These are phyloP conservation scores for Escovopsis sp. DNA, from an alignment of 2,329 filamentous ascomycete species.

Conservation along the genomic window DNA sequence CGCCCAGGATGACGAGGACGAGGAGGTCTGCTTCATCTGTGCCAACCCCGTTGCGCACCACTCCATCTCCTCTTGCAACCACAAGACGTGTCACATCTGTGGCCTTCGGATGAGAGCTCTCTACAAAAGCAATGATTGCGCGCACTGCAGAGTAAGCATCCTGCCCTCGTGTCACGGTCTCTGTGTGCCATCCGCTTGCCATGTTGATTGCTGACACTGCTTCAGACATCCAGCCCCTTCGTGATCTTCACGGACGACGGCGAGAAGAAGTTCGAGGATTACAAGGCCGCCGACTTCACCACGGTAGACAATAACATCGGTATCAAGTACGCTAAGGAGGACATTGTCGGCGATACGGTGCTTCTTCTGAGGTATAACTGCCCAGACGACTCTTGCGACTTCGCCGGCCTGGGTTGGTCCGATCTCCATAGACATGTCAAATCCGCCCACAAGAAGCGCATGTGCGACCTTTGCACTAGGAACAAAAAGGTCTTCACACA, in stretches of 20 bases:
- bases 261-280: slow-evolving; percentile 76
- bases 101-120: slow-evolving; percentile 78
- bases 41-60: slow-evolving; percentile 79
- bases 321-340: slow-evolving; percentile 76
- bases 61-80: slow-evolving; percentile 86
- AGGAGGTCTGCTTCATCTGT: slow-evolving; percentile 93
- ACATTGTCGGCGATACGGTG: slow-evolving; percentile 83
- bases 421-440: slow-evolving; percentile 63
- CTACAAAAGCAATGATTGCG: slow-evolving; percentile 92
- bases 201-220: slow-evolving; percentile 4
- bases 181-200: slow-evolving; percentile 2
- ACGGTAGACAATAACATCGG: slow-evolving; percentile 74
- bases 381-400: slow-evolving; percentile 65
- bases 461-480: slow-evolving; percentile 79
- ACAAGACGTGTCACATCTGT: slow-evolving; percentile 93
- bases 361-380: slow-evolving; percentile 89
- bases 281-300: slow-evolving; percentile 55
- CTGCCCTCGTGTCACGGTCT: too few species aligned
- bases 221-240: slow-evolving; percentile 52
- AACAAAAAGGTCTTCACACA: slow-evolving; percentile 99
- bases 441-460: slow-evolving; percentile 66
- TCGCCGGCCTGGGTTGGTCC: slow-evolving; percentile 56
- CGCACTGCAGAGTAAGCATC: slow-evolving; percentile 85
- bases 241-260: slow-evolving; percentile 87
- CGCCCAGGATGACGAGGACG: slow-evolving; percentile 41